A percentile compares a stretch with the other conserved stretches of the same genome.
Evolutionary conservation across 139 green algal genomes (phyloP).

Genomic region (Closterium sp.): DNA sequence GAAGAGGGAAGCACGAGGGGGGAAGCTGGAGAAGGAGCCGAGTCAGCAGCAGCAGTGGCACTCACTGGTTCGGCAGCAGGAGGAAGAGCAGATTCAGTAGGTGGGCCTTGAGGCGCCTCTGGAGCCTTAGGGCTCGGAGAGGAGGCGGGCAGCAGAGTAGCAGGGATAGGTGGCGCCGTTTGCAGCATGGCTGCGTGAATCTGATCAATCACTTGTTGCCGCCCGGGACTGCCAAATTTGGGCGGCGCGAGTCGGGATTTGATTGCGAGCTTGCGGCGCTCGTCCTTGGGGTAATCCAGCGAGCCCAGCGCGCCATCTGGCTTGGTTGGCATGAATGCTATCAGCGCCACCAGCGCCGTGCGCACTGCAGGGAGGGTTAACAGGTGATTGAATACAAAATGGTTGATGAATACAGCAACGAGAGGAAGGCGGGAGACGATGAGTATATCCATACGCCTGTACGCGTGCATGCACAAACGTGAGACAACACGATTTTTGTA

Average conservation of each 20-base stretch:
- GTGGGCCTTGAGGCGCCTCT: background rate
- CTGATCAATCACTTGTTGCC: conserved; percentile 68
- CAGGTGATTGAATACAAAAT: background rate
- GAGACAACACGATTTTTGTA: no score
- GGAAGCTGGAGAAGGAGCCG: background rate
- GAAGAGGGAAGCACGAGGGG: background rate
- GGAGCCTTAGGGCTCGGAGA: background rate
- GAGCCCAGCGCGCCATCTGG: conserved; percentile 86
- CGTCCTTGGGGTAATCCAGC: conserved; percentile 80
- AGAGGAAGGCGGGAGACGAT: background rate
- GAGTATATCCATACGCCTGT: background rate
- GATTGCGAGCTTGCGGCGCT: conserved; percentile 68
- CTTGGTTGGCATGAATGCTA: conserved; percentile 92
- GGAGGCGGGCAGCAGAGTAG: background rate
- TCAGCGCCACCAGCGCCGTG: conserved; percentile 86
- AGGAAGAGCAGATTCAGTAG: background rate
- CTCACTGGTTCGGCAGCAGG: background rate
- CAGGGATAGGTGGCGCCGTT: conserved; percentile 17
- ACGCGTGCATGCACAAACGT: background rate
- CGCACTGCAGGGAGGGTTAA: conserved; percentile 61
- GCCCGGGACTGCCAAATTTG: conserved; percentile 65
- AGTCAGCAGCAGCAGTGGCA: background rate
- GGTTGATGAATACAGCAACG: background rate
- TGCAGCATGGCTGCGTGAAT: conserved; percentile 33
- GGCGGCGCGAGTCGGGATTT: conserved; percentile 63